Evolutionary conservation across 176 grass and related monocot species (phyloP).

Genomic region (Coix lacrymajobi): DNA sequence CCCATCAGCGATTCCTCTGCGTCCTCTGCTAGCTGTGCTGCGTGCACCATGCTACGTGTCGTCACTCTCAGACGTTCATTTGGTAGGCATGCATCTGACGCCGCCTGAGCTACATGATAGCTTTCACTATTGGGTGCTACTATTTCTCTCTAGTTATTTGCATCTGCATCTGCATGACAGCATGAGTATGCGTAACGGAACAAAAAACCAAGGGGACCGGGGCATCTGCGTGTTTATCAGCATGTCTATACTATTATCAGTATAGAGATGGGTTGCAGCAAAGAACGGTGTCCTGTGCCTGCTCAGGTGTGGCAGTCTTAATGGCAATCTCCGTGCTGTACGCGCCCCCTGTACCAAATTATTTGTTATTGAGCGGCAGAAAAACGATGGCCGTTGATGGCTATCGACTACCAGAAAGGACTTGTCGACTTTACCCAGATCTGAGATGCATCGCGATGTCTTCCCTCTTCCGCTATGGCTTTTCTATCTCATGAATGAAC

Average conservation of each 20-base stretch:
- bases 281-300: not conserved
- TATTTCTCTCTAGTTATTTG: not conserved
- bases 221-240: not conserved
- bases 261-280: not conserved
- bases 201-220: not conserved
- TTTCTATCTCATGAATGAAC: not conserved
- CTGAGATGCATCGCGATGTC: not conserved
- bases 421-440: not conserved
- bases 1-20: too few species aligned
- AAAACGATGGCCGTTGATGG: not conserved
- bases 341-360: not conserved
- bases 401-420: not conserved
- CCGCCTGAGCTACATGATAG: not conserved
- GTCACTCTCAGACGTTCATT: not conserved
- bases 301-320: not conserved
- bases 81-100: not conserved
- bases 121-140: not conserved
- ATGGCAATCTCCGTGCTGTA: not conserved
- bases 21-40: not conserved
- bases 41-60: not conserved
- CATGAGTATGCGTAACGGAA: not conserved
- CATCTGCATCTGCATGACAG: not conserved
- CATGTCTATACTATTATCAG: not conserved
- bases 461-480: not conserved
- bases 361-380: not conserved